Base-by-base conservation (phyloP, 768 basidiomycete species). In the Grammothele lineata region DNA sequence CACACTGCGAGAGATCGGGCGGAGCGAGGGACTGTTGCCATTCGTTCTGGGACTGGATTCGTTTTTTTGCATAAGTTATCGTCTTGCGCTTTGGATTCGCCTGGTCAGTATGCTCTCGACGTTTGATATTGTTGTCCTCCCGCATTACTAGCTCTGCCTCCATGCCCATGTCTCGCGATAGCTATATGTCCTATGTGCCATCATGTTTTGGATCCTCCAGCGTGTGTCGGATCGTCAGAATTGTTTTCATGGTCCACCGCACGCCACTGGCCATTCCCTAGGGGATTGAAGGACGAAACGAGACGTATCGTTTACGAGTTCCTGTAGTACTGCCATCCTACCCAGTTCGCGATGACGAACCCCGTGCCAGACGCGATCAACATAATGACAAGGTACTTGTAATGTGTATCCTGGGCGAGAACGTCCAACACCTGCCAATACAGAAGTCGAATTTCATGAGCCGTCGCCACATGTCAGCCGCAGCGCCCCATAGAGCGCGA, bases 341-440 rank as follows among this genome's bases (percentile, higher is more conserved):
- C 90, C 95, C 95, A 98, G 60, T 97, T 97, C 34, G 92, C 92
- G 58, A 98, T 98, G 43, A 92, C 87, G 65, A 93, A 95, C 67
- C 91, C 93, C 33, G 85, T 74, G 9, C 76, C 80, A 7, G 84
- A 83, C 11, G 95, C 92, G 37, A 97, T 76, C 36, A 93, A 71
- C 32, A 96, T 68, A 10, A 93, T 66, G 24, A 68, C 58, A 56
- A 95, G 80, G 66, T 95, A 96, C 68, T 93, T 94, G 80, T 95
- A 95, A 62, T 96, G 90, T 19, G 71, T 79, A 68, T 95, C 93
- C 33, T 66, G 57, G 2, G 78, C 81, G 9, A 93, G 69, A 42
- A 66, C 57, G 61, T 85, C 81, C 48, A 92, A 66, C 17, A 81
- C 37, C 89, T 92, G 48, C n/a, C n/a, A n/a, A n/a, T n/a, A n/a